Conservation (phyloP, 1,284 basidiomycete species). For the Apiotrichum montevideense region DNA sequence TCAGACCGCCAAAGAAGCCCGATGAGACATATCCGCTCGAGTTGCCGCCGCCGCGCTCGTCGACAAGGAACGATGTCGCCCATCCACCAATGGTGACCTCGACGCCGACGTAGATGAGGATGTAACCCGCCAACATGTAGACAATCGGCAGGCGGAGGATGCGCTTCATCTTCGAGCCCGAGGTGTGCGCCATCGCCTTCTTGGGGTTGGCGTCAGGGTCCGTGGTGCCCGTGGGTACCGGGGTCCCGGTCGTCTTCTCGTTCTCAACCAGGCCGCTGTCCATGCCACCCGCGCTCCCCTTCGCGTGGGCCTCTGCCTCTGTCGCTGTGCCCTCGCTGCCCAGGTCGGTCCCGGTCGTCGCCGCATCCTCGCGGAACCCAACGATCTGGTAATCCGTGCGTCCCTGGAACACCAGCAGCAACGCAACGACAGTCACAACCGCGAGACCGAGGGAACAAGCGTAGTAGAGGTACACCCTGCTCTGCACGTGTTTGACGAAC, state of each 20-base stretch:
- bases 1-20: conserved; percentile 43
- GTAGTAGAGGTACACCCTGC: conserved; percentile 58
- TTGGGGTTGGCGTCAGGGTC: neutral
- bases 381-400: conserved; percentile 53
- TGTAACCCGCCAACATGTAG: conserved; percentile 35
- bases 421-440: conserved; percentile 49
- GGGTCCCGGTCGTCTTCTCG: neutral
- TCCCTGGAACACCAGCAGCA: conserved; percentile 54
- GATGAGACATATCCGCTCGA: conserved; percentile 38
- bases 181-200: neutral
- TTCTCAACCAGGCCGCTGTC: neutral
- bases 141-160: conserved; percentile 30
- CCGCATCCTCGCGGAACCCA: conserved; percentile 17
- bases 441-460: conserved; percentile 58
- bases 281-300: neutral
- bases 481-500: conserved; percentile 52
- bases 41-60: conserved; percentile 33
- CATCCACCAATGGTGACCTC: conserved; percentile 42
- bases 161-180: conserved; percentile 36
- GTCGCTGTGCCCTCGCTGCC: neutral
- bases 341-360: neutral
- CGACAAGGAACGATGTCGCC: conserved; percentile 40
- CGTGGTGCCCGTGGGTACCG: no score
- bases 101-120: conserved; percentile 39
- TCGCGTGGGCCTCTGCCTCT: neutral